Evolutionary conservation across 2,329 filamentous ascomycete genomes (phyloP).

Genomic region (Cercospora beticola): DNA sequence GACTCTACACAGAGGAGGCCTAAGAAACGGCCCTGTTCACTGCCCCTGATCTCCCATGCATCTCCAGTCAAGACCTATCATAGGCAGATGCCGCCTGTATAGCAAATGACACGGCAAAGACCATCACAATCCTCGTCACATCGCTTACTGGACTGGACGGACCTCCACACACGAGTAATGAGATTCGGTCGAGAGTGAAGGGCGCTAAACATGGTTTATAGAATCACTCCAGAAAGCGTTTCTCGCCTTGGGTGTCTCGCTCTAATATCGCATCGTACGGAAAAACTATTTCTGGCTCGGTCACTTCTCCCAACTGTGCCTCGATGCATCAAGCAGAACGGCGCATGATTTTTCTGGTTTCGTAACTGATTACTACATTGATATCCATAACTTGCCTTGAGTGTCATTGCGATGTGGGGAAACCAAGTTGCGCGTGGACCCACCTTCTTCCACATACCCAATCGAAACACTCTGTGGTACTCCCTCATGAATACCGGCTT

Average conservation of each 20-base stretch:
- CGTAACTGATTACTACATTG: neutral
- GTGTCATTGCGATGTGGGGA: neutral
- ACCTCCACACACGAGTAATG: neutral
- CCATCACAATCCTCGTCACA: neutral
- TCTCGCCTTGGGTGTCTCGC: neutral
- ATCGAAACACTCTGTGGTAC: neutral
- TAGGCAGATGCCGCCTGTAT: neutral
- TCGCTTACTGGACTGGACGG: neutral
- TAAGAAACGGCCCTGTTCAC: neutral
- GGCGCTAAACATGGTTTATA: neutral
- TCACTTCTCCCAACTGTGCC: neutral
- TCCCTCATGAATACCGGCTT: neutral
- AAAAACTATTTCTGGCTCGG: neutral
- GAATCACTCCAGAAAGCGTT: neutral
- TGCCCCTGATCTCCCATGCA: neutral
- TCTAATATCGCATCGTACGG: neutral
- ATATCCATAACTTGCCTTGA: neutral
- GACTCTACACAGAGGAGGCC: neutral
- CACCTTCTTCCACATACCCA: neutral
- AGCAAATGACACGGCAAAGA: neutral
- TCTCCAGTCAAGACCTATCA: neutral
- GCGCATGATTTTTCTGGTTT: too few relatives aligned
- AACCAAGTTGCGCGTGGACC: neutral
- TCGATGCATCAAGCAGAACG: neutral
- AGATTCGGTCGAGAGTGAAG: neutral